Conservation (phyloP, 805 yeast species). For the Pichia rugopelliculosa region DNA sequence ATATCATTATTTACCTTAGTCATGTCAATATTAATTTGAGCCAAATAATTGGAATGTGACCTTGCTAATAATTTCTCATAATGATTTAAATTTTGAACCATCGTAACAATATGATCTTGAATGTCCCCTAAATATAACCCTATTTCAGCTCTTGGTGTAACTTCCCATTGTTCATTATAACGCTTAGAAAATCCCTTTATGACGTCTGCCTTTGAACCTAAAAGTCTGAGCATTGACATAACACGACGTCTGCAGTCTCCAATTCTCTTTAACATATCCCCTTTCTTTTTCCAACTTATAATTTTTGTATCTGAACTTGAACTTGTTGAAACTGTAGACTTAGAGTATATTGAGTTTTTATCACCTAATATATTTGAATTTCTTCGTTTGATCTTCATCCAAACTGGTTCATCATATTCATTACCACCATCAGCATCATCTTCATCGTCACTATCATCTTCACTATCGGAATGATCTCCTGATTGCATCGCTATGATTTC, state of each 20-base stretch:
- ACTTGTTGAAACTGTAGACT: constrained; percentile 14
- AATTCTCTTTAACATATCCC: constrained; percentile 89
- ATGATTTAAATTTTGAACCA: constrained; percentile 93
- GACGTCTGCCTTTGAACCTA: constrained; percentile 96
- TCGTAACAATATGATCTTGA: constrained; percentile 94
- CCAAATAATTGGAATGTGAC: constrained; percentile 92
- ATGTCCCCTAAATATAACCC: constrained; percentile 95
- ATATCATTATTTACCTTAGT: constrained; percentile 94
- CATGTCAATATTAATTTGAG: constrained; percentile 97
- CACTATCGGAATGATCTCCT: constrained; percentile 41
- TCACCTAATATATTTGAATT: constrained; percentile 24
- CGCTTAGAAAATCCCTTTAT: constrained; percentile 91
- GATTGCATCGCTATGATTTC: constrained; percentile 84
- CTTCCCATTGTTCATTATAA: constrained; percentile 78
- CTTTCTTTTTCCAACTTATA: constrained; percentile 82
- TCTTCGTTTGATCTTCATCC: constrained; percentile 25
- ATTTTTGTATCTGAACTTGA: constrained; percentile 32
- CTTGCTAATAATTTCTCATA: constrained; percentile 90
- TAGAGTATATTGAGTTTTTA: constrained; percentile 16
- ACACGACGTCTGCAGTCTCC: constrained; percentile 95
- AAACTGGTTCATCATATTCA: constrained; percentile 28
- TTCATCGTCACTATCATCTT: constrained; percentile 37
- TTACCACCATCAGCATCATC: constrained; percentile 31
- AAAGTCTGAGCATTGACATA: constrained; percentile 76
- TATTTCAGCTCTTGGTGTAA: constrained; percentile 75